Evolutionary conservation across 371 early-diverging fungal species (phyloP).

Genomic region (Batkoa obscura): DNA sequence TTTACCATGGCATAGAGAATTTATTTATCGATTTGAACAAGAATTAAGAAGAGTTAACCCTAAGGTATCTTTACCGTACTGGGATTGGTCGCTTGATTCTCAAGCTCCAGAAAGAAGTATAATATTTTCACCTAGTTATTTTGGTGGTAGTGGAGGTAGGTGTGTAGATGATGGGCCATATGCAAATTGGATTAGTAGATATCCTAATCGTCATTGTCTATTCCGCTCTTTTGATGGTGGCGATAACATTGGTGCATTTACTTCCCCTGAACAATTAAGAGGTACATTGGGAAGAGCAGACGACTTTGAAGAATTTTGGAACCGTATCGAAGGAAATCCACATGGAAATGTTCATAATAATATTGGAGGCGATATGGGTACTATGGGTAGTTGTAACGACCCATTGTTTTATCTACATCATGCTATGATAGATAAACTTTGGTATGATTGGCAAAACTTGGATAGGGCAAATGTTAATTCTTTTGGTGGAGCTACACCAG

Average conservation of each 20-base stretch:
- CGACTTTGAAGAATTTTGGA: constrained; percentile 12
- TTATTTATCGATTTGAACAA: constrained; percentile 5
- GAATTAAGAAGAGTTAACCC: constrained; percentile 2
- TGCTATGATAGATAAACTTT: constrained; percentile 14
- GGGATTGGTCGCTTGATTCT: constrained; percentile 8
- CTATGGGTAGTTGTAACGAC: constrained; percentile 16
- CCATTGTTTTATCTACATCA: constrained; percentile 40
- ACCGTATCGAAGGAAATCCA: constrained; percentile 18
- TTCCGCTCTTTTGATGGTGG: constrained; percentile 14
- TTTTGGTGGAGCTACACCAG: not conserved
- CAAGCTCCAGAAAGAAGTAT: constrained; percentile 7
- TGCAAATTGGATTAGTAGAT: not conserved
- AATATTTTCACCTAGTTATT: constrained; percentile 4
- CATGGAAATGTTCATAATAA: constrained; percentile 21
- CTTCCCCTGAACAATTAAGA: constrained; percentile 15
- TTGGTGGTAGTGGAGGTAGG: constrained; percentile 3
- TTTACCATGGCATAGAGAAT: constrained; percentile 7
- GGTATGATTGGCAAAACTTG: not conserved
- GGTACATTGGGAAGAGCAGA: constrained; percentile 13
- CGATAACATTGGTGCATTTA: constrained; percentile 14
- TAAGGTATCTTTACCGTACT: constrained; percentile 6
- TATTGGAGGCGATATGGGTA: constrained; percentile 23
- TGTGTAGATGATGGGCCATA: not conserved
- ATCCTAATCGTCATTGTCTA: constrained; percentile 12
- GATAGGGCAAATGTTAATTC: not conserved